A percentile compares a stretch with the other conserved stretches of the same genome.
These are phyloP conservation scores for Pythium aquatile DNA, from an alignment of 352 stramenopile species.

Conservation along the genomic window DNA sequence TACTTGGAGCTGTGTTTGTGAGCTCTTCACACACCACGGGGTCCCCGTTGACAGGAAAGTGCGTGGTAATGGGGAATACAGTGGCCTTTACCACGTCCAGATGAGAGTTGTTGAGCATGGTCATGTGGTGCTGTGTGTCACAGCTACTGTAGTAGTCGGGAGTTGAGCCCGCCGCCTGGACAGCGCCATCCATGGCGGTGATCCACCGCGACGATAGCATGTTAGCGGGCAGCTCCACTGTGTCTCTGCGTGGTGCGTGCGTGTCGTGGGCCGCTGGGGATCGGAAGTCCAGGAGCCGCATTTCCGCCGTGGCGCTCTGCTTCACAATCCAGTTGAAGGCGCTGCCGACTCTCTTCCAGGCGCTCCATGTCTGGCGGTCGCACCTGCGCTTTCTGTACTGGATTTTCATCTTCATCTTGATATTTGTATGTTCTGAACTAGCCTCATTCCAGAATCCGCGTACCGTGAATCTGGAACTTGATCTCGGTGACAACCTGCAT, in stretches of 20 bases:
- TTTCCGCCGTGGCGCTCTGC: background rate
- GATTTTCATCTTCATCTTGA: background rate
- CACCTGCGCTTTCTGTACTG: background rate
- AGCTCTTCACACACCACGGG: background rate
- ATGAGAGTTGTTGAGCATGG: background rate
- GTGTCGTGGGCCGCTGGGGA: background rate
- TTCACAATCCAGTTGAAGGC: constrained; percentile 13
- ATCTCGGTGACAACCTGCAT: background rate
- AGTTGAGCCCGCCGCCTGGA: background rate
- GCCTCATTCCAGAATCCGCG: background rate
- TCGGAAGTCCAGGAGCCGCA: too few species aligned
- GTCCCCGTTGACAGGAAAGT: background rate
- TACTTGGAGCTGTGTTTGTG: constrained; percentile 91
- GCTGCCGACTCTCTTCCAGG: constrained; percentile 5
- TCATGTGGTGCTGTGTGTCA: background rate
- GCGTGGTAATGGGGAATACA: background rate
- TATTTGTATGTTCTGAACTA: background rate
- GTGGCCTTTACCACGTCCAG: constrained; percentile 5
- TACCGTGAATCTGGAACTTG: constrained; percentile 1
- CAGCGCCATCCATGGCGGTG: background rate
- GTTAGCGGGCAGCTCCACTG: background rate
- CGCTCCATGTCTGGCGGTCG: background rate
- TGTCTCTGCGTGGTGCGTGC: background rate
- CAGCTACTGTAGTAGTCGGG: background rate
- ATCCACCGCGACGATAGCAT: background rate